Evolutionary conservation across 2,329 filamentous ascomycete species (phyloP), one percentile per base, ranked within the genome.

Genomic region (Talaromyces sp.): DNA sequence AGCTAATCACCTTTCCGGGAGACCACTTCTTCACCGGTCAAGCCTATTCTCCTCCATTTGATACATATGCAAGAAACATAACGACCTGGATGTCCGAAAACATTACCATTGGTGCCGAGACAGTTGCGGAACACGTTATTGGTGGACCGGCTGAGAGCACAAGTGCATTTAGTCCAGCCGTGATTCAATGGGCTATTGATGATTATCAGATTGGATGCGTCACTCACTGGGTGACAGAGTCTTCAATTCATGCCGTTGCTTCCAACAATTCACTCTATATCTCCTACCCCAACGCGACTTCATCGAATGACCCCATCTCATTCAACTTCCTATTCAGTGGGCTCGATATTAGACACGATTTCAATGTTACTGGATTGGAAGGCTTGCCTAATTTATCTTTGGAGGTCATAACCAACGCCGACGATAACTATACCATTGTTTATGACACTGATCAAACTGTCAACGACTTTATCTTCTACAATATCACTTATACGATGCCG

Each of bases 81-180:
- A 80, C 80, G 0, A 77, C 81, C 10, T 87, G 82, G 81, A 60
- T 87, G 0, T 80, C 80, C 0, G 67, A 76, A 3, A 77, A 81
- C 20, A 70, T 87, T 10, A 85, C 79, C 8, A 85, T 87, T 55
- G 85, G 85, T 33, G 82, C 80, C 0, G 79, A 84, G 62, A 80
- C 82, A 0, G 85, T 83, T 58, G 75, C 80, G 11, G 78, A 86
- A 65, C 79, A 75, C 37, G 76, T 78, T 1, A 66, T 85, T 5
- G 84, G 84, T 9, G 85, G 84, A 0, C 79, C 80, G 4, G 74
- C 77, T 1, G 75, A 75, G 46, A 81, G 80, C 39, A 76, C 77
- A 4, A 73, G 66, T 6, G 77, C 80, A 0, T 87, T 84, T 66
- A 85, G 81, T 52, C 84, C 84, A 0, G 80, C 81, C 0, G 79